These are phyloP conservation scores for Dissophora globulifera DNA, from an alignment of 192 early-diverging fungal genomes.

Conservation along the genomic window DNA sequence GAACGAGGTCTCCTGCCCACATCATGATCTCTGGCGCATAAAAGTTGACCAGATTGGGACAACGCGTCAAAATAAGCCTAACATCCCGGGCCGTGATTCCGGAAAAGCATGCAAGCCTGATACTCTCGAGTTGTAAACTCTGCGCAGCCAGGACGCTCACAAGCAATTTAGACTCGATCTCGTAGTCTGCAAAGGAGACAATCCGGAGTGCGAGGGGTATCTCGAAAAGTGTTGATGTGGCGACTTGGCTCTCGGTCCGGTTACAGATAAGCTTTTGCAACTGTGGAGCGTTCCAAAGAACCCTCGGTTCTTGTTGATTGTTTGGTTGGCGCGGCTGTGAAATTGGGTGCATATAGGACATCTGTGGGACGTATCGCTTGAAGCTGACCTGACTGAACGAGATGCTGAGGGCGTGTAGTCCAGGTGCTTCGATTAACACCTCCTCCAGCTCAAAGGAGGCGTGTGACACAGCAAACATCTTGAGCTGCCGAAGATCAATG, in stretches of 20 bases:
- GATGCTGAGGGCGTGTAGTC: slow-evolving; percentile 1
- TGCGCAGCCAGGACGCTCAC: slow-evolving; percentile 7
- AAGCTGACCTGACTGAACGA: slow-evolving; percentile 32
- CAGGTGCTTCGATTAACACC: slow-evolving; percentile 19
- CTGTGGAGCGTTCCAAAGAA: slow-evolving; percentile 21
- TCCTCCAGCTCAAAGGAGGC: slow-evolving; percentile 1
- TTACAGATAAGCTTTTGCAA: slow-evolving; percentile 17
- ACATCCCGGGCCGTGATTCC: slow-evolving; percentile 22
- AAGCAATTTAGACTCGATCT: slow-evolving; percentile 13
- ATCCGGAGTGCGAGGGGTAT: neutral
- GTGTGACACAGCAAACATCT: slow-evolving; percentile 14
- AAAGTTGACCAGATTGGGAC: slow-evolving; percentile 26
- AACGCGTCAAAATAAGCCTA: slow-evolving; percentile 10
- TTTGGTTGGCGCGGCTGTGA: no score
- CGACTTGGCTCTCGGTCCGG: slow-evolving; percentile 15
- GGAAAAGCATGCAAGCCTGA: slow-evolving; percentile 27
- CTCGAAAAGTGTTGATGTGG: neutral
- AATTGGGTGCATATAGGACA: no score
- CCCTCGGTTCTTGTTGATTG: neutral
- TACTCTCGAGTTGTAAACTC: slow-evolving; percentile 18
- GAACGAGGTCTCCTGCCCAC: slow-evolving; percentile 27
- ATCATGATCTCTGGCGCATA: slow-evolving; percentile 32
- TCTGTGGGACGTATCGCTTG: neutral
- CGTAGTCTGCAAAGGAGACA: slow-evolving; percentile 24
- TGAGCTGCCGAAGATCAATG: slow-evolving; percentile 20